Conservation (phyloP, 177 flowering plant species). For the Tripterygium wilfordii region DNA sequence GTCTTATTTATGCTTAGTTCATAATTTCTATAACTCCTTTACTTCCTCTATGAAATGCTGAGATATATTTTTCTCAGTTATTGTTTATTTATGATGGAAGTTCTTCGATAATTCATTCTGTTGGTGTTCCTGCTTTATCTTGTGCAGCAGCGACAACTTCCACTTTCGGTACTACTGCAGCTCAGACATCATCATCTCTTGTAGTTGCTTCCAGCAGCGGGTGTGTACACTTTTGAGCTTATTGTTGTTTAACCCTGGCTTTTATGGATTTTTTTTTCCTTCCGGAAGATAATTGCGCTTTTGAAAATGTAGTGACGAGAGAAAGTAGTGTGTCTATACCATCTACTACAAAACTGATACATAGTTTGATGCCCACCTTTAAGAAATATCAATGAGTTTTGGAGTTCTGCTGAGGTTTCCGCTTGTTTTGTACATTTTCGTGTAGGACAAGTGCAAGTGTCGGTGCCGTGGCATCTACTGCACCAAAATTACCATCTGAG, state of each 20-base stretch:
- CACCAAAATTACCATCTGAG: conserved; percentile 94
- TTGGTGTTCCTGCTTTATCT: conserved; percentile 38
- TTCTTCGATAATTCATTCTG: too few species aligned
- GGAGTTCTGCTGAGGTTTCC: background rate
- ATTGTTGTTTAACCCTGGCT: background rate
- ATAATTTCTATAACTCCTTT: too few species aligned
- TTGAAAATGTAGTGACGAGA: too few species aligned
- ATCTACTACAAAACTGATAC: too few species aligned
- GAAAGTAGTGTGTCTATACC: too few species aligned
- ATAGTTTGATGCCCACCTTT: too few species aligned
- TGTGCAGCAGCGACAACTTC: conserved; percentile 39
- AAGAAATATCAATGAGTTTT: background rate
- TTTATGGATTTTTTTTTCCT: background rate
- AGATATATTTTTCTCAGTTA: too few species aligned
- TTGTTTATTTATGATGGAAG: too few species aligned
- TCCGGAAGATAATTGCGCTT: too few species aligned
- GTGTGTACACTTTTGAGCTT: conserved; percentile 33
- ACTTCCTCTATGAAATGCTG: too few species aligned
- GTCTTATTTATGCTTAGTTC: too few species aligned
- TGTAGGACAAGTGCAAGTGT: conserved; percentile 50
- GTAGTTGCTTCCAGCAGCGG: conserved; percentile 65
- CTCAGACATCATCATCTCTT: conserved; percentile 53
- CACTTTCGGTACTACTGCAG: conserved; percentile 26
- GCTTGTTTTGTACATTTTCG: conserved; percentile 3
- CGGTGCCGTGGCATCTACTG: conserved; percentile 31